Base-by-base conservation (phyloP, 2,329 filamentous ascomycete species). In the Aspergillus spinulosporus region DNA sequence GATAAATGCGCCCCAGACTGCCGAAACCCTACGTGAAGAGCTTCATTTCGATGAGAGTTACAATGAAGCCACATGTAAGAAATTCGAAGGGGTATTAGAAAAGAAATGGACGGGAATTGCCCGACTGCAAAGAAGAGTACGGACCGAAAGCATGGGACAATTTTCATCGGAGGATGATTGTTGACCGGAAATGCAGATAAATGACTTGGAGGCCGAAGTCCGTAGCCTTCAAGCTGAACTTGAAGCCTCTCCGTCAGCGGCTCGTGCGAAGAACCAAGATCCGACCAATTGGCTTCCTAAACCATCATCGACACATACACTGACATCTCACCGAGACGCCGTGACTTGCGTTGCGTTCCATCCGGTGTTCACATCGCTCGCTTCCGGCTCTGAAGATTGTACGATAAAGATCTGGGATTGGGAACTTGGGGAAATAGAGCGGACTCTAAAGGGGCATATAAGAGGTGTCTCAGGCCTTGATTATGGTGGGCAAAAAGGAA, bases 31-130 rank as follows among this genome's bases (percentile, higher is more conserved):
- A 58, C 85, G 91, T 60, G 82, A 88, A 68, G 92, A 97, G 74
- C 82, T 96, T 14, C 49, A 49, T 15, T 49, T 57, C n/a, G 58
- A 51, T 3, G 83, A 86, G 50, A 84, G 89, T 62, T 80, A 95
- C 67, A 91, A 96, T 71, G 81, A 89, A 60, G 83, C 84, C 14
- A 96, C 90, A 15, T 83, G 88, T 51, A 96, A 96, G 80, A 96
- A 96, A 77, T 97, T 97, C 77, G 92, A 96, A 75, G 89, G 90
- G 1, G 76, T 97, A 29, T 77, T 97, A 64, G 93, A 97, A 81
- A 97, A 96, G 84, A 97, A 97, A 80, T 97, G 93, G 93, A 97
- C 93, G 15, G 94, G 91, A 67, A 89, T 97, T 29, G 92, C 97
- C 67, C 84, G 93, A 59, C 76, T 97, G 73, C 93, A 97, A 77